Base-by-base conservation (phyloP, 2,329 filamentous ascomycete species). In the Grosmannia huntii region DNA sequence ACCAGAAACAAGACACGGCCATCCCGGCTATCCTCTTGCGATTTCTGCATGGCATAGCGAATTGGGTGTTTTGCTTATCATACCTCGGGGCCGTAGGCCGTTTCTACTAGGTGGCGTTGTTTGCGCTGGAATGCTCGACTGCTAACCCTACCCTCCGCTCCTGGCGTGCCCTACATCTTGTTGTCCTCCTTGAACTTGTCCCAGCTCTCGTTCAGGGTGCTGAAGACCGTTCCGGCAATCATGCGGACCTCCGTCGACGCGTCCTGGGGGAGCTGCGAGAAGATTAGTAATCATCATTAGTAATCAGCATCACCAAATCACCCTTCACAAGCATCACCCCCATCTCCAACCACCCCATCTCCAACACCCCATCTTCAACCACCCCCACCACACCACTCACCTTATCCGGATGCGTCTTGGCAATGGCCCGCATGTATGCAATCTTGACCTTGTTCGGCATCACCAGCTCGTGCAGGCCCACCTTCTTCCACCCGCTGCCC, bases 321-420 rank as follows among this genome's bases (percentile, higher is more conserved):
- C n/a, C n/a, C n/a, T n/a, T n/a, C n/a, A n/a, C n/a, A n/a, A n/a
- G n/a, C n/a, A 5, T 50, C 23, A 27, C 10, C 7, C 6, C n/a
- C 48, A 27, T 25, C 3, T 2, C 6, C 48, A 9, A 7, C 19
- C 5, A 5, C 44, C 5, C n/a, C 44, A 48, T 11, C 12, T 3
- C 12, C 6, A 25, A 3, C 36, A 38, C 36, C 36, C 28, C 28
- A 4, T 7, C 28, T 7, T 1, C 28, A 28, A 28, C 36, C 36
- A 38, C 36, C 21, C n/a, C 16, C 36, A 14, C 1, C 6, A 38
- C 21, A 14, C 12, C 46, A 33, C 49, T 72, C 78, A 96, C 94
- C 86, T 99, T 99, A 71, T 99, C 94, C 61, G 94, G 94, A 78
- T 99, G 94, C 65, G 94, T 94, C 78, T 96, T 97, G 12, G 86